These are phyloP conservation scores for Thraustotheca clavata DNA, from an alignment of 352 stramenopile species.

Conservation along the genomic window DNA sequence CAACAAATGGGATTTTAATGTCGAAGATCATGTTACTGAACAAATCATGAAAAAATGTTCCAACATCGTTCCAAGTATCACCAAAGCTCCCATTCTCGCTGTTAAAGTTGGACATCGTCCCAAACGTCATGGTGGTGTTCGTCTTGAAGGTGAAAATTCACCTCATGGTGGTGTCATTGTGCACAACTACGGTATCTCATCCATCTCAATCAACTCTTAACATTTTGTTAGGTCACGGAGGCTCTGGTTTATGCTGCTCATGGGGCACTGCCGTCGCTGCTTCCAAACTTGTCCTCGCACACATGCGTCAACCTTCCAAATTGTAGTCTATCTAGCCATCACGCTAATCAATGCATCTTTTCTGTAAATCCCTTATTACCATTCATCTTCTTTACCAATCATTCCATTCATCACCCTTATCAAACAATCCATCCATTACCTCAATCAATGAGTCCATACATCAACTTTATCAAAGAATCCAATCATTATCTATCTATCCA, in stretches of 20 bases:
- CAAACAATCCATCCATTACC: no score
- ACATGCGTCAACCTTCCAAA: slow-evolving; percentile 9
- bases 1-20: background rate
- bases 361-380: no score
- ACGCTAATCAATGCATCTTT: no score
- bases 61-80: slow-evolving; percentile 7
- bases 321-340: no score
- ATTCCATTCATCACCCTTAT: no score
- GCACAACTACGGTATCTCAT: slow-evolving; percentile 19
- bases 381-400: no score
- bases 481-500: no score
- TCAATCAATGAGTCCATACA: no score
- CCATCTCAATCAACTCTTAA: background rate
- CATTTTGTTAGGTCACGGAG: slow-evolving; percentile 14
- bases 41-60: slow-evolving; percentile 9
- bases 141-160: slow-evolving; percentile 8
- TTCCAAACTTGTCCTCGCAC: slow-evolving; percentile 9
- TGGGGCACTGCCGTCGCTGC: slow-evolving; percentile 17
- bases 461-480: no score
- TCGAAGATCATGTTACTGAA: slow-evolving; percentile 7
- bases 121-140: slow-evolving; percentile 15
- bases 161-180: slow-evolving; percentile 3
- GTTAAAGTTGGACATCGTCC: slow-evolving; percentile 11
- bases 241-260: slow-evolving; percentile 20
- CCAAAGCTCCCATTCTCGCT: background rate